Evolutionary conservation across 179 eudicot genomes (phyloP).

Genomic region (Gypsophila paniculata): DNA sequence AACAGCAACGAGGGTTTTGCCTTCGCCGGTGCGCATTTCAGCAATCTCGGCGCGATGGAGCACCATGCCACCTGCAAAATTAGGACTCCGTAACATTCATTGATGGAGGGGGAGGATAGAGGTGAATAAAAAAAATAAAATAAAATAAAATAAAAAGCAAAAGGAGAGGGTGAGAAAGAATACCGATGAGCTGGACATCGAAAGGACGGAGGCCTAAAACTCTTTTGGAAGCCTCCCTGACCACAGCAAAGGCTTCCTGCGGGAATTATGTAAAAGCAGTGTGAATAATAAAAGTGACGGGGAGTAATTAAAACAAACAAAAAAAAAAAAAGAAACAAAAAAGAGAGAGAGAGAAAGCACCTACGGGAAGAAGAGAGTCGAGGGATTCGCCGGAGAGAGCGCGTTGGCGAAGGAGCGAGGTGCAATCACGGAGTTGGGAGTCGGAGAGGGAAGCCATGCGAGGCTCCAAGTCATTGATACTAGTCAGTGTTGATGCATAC

Average conservation of each 20-base stretch:
- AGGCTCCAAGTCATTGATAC: conserved; percentile 53
- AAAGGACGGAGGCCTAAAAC: conserved; percentile 96
- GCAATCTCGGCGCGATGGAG: conserved; percentile 93
- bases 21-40: conserved; percentile 99
- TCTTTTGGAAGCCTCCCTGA: conserved; percentile 91
- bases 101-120: neutral
- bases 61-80: conserved; percentile 78
- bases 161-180: neutral
- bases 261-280: neutral
- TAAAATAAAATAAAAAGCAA: too few relatives aligned
- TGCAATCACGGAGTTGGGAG: conserved; percentile 51
- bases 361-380: conserved; percentile 74
- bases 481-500: conserved; percentile 46
- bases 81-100: too few relatives aligned
- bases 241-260: conserved; percentile 94
- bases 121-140: neutral
- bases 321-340: neutral
- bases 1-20: conserved; percentile 92
- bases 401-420: conserved; percentile 52
- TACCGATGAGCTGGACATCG: conserved; percentile 89
- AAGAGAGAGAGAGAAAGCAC: neutral
- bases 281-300: too few relatives aligned
- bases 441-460: conserved; percentile 57
- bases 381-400: conserved; percentile 62
- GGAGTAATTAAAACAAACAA: too few relatives aligned